phyloP scores from a whole-genome alignment of 1,139 yeast species.

The Yamadazyma dendronema region DNA sequence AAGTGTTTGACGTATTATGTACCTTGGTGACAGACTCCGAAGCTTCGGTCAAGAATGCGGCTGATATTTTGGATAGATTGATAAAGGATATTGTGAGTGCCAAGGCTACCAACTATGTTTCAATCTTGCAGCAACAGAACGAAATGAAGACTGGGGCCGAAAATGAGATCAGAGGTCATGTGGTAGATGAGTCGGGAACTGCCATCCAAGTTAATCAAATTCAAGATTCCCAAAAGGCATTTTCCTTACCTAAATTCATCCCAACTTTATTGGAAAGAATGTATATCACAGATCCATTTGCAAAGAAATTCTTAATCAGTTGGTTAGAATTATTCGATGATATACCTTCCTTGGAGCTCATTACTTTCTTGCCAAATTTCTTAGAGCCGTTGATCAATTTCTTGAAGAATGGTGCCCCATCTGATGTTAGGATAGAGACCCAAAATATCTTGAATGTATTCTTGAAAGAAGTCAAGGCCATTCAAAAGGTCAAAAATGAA shows the following conservation, averaged over 20 bases:
- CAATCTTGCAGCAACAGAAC: slow-evolving; percentile 64
- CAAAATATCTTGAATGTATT: slow-evolving; percentile 73
- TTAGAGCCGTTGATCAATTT: slow-evolving; percentile 82
- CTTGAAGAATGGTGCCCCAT: slow-evolving; percentile 73
- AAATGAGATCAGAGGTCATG: slow-evolving; percentile 33
- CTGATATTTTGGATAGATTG: slow-evolving; percentile 86
- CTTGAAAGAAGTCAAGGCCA: slow-evolving; percentile 74
- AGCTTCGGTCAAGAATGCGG: slow-evolving; percentile 91
- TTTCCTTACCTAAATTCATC: slow-evolving; percentile 82
- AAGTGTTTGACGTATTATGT: slow-evolving; percentile 89
- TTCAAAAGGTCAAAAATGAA: slow-evolving; percentile 63
- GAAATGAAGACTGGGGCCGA: slow-evolving; percentile 26
- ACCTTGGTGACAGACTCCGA: slow-evolving; percentile 90
- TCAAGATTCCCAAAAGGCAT: slow-evolving; percentile 71
- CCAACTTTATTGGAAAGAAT: slow-evolving; percentile 89
- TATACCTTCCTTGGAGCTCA: slow-evolving; percentile 86
- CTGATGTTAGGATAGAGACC: slow-evolving; percentile 86
- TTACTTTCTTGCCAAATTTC: slow-evolving; percentile 85
- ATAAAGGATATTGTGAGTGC: slow-evolving; percentile 95
- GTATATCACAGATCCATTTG: slow-evolving; percentile 88
- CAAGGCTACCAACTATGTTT: slow-evolving; percentile 86
- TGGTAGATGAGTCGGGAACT: slow-evolving; percentile 48
- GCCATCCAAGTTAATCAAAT: slow-evolving; percentile 61
- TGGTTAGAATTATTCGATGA: slow-evolving; percentile 92
- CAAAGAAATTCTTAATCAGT: slow-evolving; percentile 85